A percentile compares a stretch with the other conserved stretches of the same genome.
These are phyloP conservation scores for Chimonanthus praecox DNA, from an alignment of 164 flowering plant species.

Conservation along the genomic window DNA sequence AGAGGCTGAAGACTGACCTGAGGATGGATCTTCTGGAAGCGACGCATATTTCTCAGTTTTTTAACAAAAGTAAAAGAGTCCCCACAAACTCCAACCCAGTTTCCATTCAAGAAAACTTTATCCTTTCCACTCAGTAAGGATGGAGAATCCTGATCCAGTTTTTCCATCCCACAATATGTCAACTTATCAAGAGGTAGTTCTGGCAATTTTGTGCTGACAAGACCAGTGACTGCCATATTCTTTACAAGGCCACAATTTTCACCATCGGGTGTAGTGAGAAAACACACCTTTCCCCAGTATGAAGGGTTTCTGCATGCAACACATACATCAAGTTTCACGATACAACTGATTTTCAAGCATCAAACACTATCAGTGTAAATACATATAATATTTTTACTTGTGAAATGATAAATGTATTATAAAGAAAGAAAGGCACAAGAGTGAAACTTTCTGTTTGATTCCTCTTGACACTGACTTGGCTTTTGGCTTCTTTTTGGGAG, in stretches of 20 bases:
- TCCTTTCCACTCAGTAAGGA: slow-evolving; percentile 34
- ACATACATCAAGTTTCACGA: slow-evolving; percentile 9
- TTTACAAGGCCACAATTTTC: slow-evolving; percentile 98
- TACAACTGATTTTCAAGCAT: slow-evolving; percentile 1
- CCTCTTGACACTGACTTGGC: too few species aligned
- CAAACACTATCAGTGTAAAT: background rate
- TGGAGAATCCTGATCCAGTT: slow-evolving; percentile 35
- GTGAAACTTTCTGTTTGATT: too few species aligned
- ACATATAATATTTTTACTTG: too few species aligned
- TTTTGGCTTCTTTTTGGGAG: too few species aligned
- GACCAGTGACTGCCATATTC: slow-evolving; percentile 72
- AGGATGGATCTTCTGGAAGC: slow-evolving; percentile 41
- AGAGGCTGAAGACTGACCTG: slow-evolving; percentile 43
- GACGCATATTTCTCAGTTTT: slow-evolving; percentile 60
- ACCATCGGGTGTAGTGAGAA: slow-evolving; percentile 88
- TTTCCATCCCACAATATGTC: slow-evolving; percentile 68
- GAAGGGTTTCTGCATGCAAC: slow-evolving; percentile 77
- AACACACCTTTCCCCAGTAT: slow-evolving; percentile 90
- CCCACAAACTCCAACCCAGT: slow-evolving; percentile 76
- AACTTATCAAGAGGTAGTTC: slow-evolving; percentile 45
- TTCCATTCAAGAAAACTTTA: slow-evolving; percentile 79
- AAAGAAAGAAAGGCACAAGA: too few species aligned
- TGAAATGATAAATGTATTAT: too few species aligned
- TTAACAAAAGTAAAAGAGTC: slow-evolving; percentile 56
- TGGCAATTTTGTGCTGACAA: slow-evolving; percentile 47